A percentile compares a stretch with the other conserved stretches of the same genome.
These are phyloP conservation scores for Raddia distichophylla DNA, from an alignment of 176 grass and related monocot species.

Conservation along the genomic window DNA sequence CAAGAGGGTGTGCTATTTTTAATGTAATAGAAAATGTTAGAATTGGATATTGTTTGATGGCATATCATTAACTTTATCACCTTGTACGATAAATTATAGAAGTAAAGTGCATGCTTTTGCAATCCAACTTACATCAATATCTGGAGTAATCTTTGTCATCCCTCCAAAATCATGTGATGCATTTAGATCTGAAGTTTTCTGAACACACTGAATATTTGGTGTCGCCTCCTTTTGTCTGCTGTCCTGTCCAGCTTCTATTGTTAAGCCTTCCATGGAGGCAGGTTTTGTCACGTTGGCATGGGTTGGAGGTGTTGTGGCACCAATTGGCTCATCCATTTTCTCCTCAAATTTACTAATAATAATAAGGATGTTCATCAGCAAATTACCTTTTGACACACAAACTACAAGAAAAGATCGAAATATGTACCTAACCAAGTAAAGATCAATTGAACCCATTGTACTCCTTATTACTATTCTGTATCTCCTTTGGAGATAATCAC, in stretches of 20 bases:
- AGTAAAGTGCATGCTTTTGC: neutral
- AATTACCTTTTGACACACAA: slow-evolving; percentile 9
- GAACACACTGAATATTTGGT: slow-evolving; percentile 35
- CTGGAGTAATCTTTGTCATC: slow-evolving; percentile 79
- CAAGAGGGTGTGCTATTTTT: neutral
- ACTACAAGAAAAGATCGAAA: slow-evolving; percentile 12
- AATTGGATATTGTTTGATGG: slow-evolving; percentile 9
- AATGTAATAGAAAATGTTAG: neutral
- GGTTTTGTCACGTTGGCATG: slow-evolving; percentile 33
- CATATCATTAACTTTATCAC: neutral
- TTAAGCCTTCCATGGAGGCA: slow-evolving; percentile 33
- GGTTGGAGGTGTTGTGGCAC: slow-evolving; percentile 42
- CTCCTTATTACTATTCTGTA: slow-evolving; percentile 89
- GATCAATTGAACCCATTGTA: slow-evolving; percentile 86
- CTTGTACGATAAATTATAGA: slow-evolving; percentile 24
- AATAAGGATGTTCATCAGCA: slow-evolving; percentile 26
- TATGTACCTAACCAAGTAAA: slow-evolving; percentile 93
- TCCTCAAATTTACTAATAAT: slow-evolving; percentile 75
- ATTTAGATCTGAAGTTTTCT: slow-evolving; percentile 55
- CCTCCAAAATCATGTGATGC: slow-evolving; percentile 66
- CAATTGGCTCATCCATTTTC: slow-evolving; percentile 69
- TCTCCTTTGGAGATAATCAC: slow-evolving; percentile 76
- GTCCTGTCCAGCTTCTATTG: slow-evolving; percentile 39
- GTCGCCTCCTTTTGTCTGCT: slow-evolving; percentile 48
- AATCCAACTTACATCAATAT: slow-evolving; percentile 68